These are phyloP conservation scores for Rhynchosporium secalis DNA, from an alignment of 2,329 filamentous ascomycete species.

Conservation along the genomic window DNA sequence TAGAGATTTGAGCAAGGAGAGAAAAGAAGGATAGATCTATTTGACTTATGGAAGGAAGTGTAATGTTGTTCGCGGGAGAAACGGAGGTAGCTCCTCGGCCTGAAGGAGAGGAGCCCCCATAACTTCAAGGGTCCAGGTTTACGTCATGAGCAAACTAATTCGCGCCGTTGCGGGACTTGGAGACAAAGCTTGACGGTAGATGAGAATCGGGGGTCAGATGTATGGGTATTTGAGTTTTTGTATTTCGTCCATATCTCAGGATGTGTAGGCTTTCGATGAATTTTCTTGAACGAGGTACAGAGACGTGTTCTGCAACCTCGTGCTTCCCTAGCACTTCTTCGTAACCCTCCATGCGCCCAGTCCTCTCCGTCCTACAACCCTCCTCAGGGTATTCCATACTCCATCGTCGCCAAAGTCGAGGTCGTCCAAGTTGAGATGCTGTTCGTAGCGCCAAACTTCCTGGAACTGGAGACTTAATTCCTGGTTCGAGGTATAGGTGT, in stretches of 20 bases:
- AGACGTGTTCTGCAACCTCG: not conserved
- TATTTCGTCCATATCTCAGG: constrained; percentile 12
- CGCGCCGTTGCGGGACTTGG: constrained; percentile 12
- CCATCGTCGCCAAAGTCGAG: constrained; percentile 78
- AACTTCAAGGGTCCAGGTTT: constrained; percentile 3
- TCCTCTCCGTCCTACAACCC: constrained; percentile 65
- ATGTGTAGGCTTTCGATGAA: not conserved
- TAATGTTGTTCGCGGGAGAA: not conserved
- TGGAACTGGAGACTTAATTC: constrained; percentile 58
- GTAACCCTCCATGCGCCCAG: constrained; percentile 65
- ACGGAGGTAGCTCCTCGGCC: not conserved
- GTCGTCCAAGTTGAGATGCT: constrained; percentile 77
- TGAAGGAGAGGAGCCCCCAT: not conserved
- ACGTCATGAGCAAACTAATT: constrained; percentile 20
- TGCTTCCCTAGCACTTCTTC: constrained; percentile 37
- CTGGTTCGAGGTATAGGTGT: constrained; percentile 53
- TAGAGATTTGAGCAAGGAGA: not conserved
- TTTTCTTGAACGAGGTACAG: not conserved
- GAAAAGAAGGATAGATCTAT: not conserved
- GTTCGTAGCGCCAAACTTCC: constrained; percentile 66
- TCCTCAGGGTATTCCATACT: constrained; percentile 66
- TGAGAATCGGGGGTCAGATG: constrained; percentile 7
- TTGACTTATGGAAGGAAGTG: not conserved
- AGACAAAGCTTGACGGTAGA: constrained; percentile 12
- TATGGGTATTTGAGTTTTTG: constrained; percentile 14